A percentile compares a stretch with the other conserved stretches of the same genome.
phyloP scores from a whole-genome alignment of 1,284 basidiomycete species.

The Leccinum variabile region DNA sequence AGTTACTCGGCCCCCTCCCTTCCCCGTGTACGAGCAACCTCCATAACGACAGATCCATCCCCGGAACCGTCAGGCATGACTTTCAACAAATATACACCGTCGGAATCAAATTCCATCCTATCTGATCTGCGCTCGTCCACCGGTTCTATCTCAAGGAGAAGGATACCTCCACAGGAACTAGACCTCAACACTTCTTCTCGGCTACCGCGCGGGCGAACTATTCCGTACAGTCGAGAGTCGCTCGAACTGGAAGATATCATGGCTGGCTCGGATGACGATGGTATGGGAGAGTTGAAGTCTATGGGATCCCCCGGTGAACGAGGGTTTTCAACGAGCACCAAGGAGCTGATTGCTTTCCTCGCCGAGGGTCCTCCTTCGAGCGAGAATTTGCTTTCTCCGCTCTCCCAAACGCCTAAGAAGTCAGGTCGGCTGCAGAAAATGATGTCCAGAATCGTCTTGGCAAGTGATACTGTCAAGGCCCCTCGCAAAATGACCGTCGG shows the following conservation, averaged over 20 bases:
- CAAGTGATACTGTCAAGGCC: constrained; percentile 37
- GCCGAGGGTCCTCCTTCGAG: constrained; percentile 35
- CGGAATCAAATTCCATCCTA: constrained; percentile 31
- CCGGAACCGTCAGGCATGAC: constrained; percentile 12
- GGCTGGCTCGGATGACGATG: constrained; percentile 58
- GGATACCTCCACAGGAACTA: constrained; percentile 27
- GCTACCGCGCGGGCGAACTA: constrained; percentile 48
- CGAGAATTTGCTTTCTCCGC: constrained; percentile 39
- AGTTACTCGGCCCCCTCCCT: constrained; percentile 23
- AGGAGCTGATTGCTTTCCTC: constrained; percentile 55
- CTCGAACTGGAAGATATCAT: constrained; percentile 73
- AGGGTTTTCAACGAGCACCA: constrained; percentile 48
- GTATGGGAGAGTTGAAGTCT: constrained; percentile 24
- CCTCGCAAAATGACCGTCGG: constrained; percentile 33
- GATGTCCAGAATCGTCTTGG: constrained; percentile 71
- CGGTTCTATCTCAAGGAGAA: constrained; percentile 30
- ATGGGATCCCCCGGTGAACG: constrained; percentile 33
- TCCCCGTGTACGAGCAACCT: constrained; percentile 32
- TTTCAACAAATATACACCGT: constrained; percentile 19
- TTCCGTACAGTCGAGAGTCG: constrained; percentile 61
- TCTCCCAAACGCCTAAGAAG: constrained; percentile 49
- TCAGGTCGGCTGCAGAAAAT: constrained; percentile 68
- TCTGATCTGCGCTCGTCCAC: constrained; percentile 30
- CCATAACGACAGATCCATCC: constrained; percentile 32
- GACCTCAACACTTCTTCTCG: constrained; percentile 33